Base-by-base conservation (phyloP, 495 filamentous ascomycete genomes). In the Aspergillus homomorphus region DNA sequence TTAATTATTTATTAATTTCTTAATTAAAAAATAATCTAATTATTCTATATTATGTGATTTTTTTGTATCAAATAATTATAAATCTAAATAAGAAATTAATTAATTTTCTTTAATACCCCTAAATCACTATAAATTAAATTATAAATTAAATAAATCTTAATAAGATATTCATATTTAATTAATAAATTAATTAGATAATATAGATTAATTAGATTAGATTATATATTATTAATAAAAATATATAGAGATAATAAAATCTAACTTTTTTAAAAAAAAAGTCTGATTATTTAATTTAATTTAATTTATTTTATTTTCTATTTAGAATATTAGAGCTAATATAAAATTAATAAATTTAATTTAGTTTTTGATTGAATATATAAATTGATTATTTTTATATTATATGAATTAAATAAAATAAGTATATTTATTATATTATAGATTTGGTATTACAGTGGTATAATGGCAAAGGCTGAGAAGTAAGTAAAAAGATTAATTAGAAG, bases 111-210 rank as follows among this genome's bases (percentile, higher is more conserved):
- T n/a, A n/a, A n/a, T n/a, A n/a, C n/a, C n/a, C n/a, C n/a, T n/a
- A n/a, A n/a, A n/a, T n/a, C n/a, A n/a, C n/a, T n/a, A n/a, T n/a
- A n/a, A n/a, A n/a, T n/a, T 30, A 18, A 30, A 57, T 21, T 15
- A 12, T 19, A 26, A 24, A 33, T 52, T 44, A 57, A 52, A 45
- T 42, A 44, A 21, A 16, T 42, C 18, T 51, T 51, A 51, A 24
- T 24, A 24, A 61, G 49, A 49, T 38, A 23, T 43, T 33, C 55
- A 50, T 59, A 45, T 56, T 61, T 53, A 48, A 63, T 48, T 23
- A 57, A 19, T 45, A 45, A 62, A 53, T 45, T 58, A 50, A 23
- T 21, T 54, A 46, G 43, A 30, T 33, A 33, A 52, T 1, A 33
- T 52, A 24, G 33, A n/a, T n/a, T n/a, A n/a, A n/a, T n/a, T n/a